Base-by-base conservation (phyloP, 371 early-diverging fungal species). In the Syncephalastrum racemosum region DNA sequence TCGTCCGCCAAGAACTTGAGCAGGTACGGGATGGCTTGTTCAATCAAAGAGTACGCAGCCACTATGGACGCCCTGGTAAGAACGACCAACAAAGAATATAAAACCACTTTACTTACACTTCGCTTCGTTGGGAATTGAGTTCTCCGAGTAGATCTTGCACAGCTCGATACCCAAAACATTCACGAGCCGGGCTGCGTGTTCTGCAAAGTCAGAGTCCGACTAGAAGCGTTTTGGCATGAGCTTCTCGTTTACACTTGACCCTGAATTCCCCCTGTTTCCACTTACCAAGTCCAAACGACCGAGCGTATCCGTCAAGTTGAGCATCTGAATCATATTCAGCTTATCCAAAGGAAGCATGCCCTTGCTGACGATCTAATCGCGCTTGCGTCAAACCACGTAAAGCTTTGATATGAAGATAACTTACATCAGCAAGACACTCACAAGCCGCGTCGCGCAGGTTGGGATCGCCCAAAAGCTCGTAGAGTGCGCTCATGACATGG, bases 291-390 rank as follows among this genome's bases (percentile, higher is more conserved):
- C 78, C 47, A 83, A 70, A 22, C 79, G 73, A 12, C 67, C 70
- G 64, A 95, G 65, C 1, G 89, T 76, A 12, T 83, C 82, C 3
- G 88, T 80, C 10, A 94, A 63, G 54, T 86, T 82, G 41, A 97
- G 79, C 60, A 87, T 78, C 70, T 89, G 89, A 52, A 96, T 81
- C 64, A 97, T 80, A 42, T 81, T 83, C 46, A 96, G 70, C 70
- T 96, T 96, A 59, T 96, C 96, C 56, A 79, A 53, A 1, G 93
- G 86, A 50, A 82, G 77, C 97, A 96, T 97, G 25, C 98, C 98
- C 63, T 97, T 97, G 56, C 81, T 82, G 24, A 95, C 81, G 56
- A 96, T 88, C 66, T 77, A 58, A 13, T 23, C 10, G 2, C 10
- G 12, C 5, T 10, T 0, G 36, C 6, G 36, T 31, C 10, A 31